Evolutionary conservation across 2,329 filamentous ascomycete genomes (phyloP).

Genomic region (Fusarium acutatum): DNA sequence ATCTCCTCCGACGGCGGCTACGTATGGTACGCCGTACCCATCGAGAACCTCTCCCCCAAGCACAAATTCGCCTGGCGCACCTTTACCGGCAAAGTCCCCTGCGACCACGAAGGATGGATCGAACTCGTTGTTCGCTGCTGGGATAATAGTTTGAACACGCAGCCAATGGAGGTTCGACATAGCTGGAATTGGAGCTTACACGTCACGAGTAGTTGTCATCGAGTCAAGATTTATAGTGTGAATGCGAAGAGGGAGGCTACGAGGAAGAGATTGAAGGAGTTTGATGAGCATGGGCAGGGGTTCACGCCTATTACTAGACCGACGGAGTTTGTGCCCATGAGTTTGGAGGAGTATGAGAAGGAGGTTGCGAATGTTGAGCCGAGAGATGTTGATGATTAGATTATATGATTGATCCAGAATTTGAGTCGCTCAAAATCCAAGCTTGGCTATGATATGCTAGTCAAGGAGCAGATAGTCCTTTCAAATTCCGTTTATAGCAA

Average conservation of each 20-base stretch:
- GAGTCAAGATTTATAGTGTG: conserved; percentile 69
- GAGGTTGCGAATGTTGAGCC: not conserved
- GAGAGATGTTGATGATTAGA: conserved; percentile 1
- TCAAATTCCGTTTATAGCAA: not conserved
- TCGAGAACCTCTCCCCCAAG: conserved; percentile 68
- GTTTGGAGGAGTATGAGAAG: not conserved
- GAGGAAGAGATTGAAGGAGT: conserved; percentile 57
- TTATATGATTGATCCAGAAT: accelerated
- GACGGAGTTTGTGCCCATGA: not conserved
- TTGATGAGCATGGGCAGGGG: conserved; percentile 57
- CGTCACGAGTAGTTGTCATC: conserved; percentile 69
- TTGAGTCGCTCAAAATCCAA: accelerated
- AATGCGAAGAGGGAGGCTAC: conserved; percentile 62
- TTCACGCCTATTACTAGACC: conserved; percentile 61
- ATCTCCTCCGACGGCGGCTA: conserved; percentile 69
- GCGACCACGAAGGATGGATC: conserved; percentile 69
- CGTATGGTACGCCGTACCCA: conserved; percentile 70
- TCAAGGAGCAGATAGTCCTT: not conserved
- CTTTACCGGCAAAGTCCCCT: conserved; percentile 70
- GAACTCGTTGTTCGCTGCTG: conserved; percentile 67
- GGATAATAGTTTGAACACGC: conserved; percentile 70
- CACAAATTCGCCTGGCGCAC: conserved; percentile 70
- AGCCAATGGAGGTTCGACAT: conserved; percentile 62
- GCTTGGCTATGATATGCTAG: not conserved
- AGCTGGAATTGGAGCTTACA: conserved; percentile 73